phyloP scores from a whole-genome alignment of 1,284 basidiomycete species.

The Peniophora sp. region DNA sequence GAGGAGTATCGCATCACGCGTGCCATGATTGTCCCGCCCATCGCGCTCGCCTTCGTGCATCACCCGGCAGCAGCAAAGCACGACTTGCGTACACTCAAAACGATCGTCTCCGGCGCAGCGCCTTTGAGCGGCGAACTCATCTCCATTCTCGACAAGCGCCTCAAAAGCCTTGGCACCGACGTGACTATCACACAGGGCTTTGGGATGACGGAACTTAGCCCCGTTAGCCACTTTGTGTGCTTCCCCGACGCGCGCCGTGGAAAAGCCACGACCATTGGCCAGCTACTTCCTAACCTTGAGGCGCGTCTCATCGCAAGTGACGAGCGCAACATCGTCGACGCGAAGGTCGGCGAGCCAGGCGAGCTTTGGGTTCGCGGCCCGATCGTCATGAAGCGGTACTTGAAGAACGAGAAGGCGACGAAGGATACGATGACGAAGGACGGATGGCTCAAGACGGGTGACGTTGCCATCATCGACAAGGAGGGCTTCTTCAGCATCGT shows the following conservation, averaged over 20 bases:
- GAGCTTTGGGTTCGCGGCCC: slow-evolving; percentile 80
- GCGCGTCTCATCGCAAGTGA: slow-evolving; percentile 61
- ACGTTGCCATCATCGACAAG: slow-evolving; percentile 54
- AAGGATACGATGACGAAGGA: slow-evolving; percentile 57
- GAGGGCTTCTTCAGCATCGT: slow-evolving; percentile 64
- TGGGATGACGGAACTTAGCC: slow-evolving; percentile 77
- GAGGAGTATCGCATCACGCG: slow-evolving; percentile 58
- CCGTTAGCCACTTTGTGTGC: slow-evolving; percentile 45
- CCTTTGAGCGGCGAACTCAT: slow-evolving; percentile 65
- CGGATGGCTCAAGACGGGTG: slow-evolving; percentile 83
- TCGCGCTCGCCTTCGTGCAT: slow-evolving; percentile 66
- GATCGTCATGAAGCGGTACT: slow-evolving; percentile 72
- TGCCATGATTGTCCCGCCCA: slow-evolving; percentile 75
- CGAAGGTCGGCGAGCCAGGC: slow-evolving; percentile 51
- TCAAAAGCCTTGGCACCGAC: slow-evolving; percentile 29
- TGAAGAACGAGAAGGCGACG: slow-evolving; percentile 64
- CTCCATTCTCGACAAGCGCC: slow-evolving; percentile 32
- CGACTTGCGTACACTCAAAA: slow-evolving; percentile 53
- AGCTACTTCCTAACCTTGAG: slow-evolving; percentile 72
- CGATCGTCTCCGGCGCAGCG: slow-evolving; percentile 75
- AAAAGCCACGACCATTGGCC: slow-evolving; percentile 64
- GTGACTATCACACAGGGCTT: slow-evolving; percentile 46
- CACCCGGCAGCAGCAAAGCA: slow-evolving; percentile 47
- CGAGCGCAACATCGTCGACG: slow-evolving; percentile 46
- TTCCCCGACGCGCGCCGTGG: slow-evolving; percentile 23